These are phyloP conservation scores for Grosmannia penicillata DNA, from an alignment of 2,329 filamentous ascomycete genomes.

Conservation along the genomic window DNA sequence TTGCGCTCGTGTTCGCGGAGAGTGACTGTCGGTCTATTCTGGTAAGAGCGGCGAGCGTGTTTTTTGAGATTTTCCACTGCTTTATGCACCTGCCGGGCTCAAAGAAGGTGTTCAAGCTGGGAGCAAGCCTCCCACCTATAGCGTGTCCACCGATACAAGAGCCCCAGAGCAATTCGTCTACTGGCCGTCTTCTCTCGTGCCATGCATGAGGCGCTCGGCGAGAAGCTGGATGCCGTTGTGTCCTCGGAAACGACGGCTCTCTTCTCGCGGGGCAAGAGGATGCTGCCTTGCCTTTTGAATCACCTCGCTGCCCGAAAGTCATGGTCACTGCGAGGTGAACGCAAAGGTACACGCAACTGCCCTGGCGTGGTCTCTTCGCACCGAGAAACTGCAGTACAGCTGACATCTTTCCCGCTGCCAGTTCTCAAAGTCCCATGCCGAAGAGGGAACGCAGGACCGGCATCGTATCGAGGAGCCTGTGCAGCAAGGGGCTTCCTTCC, in stretches of 20 bases:
- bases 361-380: no score
- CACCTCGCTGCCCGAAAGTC: slow-evolving; percentile 34
- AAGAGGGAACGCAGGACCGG: slow-evolving; percentile 14
- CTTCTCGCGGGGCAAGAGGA: slow-evolving; percentile 5
- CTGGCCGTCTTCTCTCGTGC: no score
- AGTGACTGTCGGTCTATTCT: slow-evolving; percentile 42
- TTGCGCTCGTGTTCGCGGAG: slow-evolving; percentile 56
- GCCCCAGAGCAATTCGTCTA: slow-evolving; percentile 39
- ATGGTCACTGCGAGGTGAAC: slow-evolving; percentile 31
- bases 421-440: slow-evolving; percentile 22
- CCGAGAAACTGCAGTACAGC: no score
- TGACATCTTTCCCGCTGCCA: slow-evolving; percentile 9
- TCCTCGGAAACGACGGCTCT: slow-evolving; percentile 7
- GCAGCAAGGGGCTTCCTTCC: not conserved
- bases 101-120: slow-evolving; percentile 48
- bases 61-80: not conserved
- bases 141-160: slow-evolving; percentile 54
- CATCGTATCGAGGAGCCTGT: slow-evolving; percentile 11
- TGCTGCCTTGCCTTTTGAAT: slow-evolving; percentile 22
- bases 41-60: no score
- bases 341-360: no score
- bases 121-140: slow-evolving; percentile 23
- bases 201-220: no score
- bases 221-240: not conserved
- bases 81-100: slow-evolving; percentile 22